These are phyloP conservation scores for Leishmania guyanensis DNA, from an alignment of 208 protist genomes.

Conservation along the genomic window DNA sequence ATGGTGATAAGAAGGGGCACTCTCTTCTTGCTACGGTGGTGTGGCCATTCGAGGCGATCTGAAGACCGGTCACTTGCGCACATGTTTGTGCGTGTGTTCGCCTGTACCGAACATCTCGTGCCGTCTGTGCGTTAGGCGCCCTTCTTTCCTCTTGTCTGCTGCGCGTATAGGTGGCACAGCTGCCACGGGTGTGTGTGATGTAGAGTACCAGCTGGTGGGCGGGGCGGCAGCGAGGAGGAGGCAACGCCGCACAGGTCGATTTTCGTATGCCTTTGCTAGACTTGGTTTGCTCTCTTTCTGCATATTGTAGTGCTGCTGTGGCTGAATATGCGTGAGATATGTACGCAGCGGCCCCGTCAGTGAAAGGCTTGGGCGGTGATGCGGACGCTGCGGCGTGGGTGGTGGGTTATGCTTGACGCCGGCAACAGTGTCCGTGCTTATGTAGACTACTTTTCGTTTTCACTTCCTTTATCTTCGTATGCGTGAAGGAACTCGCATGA, in stretches of 20 bases:
- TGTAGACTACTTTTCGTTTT: constrained; percentile 1
- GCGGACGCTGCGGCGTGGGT: background rate
- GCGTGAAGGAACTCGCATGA: background rate
- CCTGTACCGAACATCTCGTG: background rate
- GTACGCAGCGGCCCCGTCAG: background rate
- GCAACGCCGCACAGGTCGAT: background rate
- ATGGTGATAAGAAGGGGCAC: background rate
- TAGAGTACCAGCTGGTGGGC: background rate
- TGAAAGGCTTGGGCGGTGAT: background rate
- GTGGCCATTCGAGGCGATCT: background rate
- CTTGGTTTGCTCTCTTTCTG: background rate
- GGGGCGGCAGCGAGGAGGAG: background rate
- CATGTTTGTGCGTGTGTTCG: background rate
- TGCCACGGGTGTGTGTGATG: background rate
- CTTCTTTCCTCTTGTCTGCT: background rate
- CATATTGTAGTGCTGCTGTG: background rate
- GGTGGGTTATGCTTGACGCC: background rate
- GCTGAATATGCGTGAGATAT: too few relatives aligned
- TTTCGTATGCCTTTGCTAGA: background rate
- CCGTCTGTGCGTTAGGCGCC: background rate
- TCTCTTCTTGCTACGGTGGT: background rate
- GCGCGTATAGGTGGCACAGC: background rate
- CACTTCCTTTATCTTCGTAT: too few relatives aligned
- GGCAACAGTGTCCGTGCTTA: background rate
- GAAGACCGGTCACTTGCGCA: background rate